These are phyloP conservation scores for Cryptococcus maquisensis DNA, from an alignment of 1,284 basidiomycete species.

Conservation along the genomic window DNA sequence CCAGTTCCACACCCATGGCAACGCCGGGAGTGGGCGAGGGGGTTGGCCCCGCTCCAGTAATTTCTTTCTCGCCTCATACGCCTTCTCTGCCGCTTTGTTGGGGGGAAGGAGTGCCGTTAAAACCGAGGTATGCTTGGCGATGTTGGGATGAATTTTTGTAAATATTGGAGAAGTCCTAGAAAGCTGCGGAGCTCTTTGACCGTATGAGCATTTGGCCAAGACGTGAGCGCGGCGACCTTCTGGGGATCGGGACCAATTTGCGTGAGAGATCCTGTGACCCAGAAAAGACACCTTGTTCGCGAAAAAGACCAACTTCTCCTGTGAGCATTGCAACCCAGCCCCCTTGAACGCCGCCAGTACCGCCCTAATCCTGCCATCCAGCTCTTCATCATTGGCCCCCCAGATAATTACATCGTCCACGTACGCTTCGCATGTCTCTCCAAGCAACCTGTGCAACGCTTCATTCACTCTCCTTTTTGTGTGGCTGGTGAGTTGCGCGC, in stretches of 20 bases:
- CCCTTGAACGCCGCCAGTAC: background rate
- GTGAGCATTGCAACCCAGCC: background rate
- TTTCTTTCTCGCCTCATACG: background rate
- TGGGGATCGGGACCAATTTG: background rate
- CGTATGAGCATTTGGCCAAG: background rate
- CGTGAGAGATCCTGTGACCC: background rate
- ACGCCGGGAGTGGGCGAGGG: background rate
- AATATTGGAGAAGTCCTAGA: background rate
- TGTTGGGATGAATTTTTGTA: background rate
- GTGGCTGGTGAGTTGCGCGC: background rate
- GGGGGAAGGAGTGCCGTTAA: background rate
- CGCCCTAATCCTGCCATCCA: background rate
- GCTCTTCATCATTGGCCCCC: background rate
- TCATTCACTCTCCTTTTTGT: background rate
- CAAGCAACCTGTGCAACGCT: background rate
- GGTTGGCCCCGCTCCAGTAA: too few species aligned
- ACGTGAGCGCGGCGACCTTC: background rate
- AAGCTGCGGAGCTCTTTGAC: background rate
- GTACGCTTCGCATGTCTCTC: background rate
- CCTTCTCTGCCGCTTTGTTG: background rate
- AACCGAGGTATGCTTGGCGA: background rate
- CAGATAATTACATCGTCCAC: background rate
- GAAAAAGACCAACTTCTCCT: background rate
- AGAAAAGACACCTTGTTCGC: background rate
- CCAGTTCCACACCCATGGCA: background rate